Evolutionary conservation across 2,329 filamentous ascomycete genomes (phyloP), one percentile per base, ranked within the genome.

Genomic region (Aspergillus sojae): DNA sequence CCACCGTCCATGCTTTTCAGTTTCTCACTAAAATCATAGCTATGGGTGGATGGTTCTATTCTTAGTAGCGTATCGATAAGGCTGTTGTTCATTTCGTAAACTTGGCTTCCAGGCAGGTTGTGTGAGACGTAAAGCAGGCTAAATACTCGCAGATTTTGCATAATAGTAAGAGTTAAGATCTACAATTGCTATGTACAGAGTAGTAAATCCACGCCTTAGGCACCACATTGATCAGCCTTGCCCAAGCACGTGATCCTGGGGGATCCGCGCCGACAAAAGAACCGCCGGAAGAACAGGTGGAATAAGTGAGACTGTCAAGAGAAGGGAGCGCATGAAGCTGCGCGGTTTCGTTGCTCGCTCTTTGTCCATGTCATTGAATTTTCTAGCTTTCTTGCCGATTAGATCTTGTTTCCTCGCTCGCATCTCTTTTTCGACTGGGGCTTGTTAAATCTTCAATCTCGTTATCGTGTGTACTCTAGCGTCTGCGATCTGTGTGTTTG

Each of bases 261-360:
- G 39, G 57, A 63, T 62, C 61, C 58, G 63, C 58, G 61, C 48
- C 32, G 52, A 41, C 48, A 52, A 57, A 53, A 62, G 41, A 57
- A 55, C 50, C 57, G 23, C 39, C 59, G 52, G 52, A 41, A 61
- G 58, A 65, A 62, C 63, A 65, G 50, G 45, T 64, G 57, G 52
- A 39, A n/a, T 14, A 55, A 30, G 26, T 30, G 36, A 34, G 14
- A 62, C 9, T 32, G 61, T 34, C 45, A 43, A 32, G n/a, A 53
- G 39, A 60, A n/a, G 46, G 34, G 43, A 50, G 45, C 36, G 50
- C 56, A 54, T 39, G 87, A 89, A 71, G 90, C 90, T 0, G 84
- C 98, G 2, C 98, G 2, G 85, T 89, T 19, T 91, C 36, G 34
- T 55, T 55, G 32, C 52, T 36, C 30, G 87, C 30, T 89, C 94